Conservation (phyloP, 768 basidiomycete species). For the Suillus plorans region DNA sequence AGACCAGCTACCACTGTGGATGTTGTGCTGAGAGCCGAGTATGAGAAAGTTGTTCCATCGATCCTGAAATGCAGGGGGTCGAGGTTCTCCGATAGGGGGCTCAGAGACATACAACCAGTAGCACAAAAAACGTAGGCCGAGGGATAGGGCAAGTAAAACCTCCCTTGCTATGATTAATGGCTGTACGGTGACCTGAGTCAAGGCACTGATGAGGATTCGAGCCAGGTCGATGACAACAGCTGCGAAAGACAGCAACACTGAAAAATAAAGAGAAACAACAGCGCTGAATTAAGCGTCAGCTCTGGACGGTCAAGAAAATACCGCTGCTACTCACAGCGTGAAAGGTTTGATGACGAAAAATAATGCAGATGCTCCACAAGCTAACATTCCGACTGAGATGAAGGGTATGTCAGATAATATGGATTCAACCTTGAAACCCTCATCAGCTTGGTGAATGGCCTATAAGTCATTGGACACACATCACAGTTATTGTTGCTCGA, state of each 20-base stretch:
- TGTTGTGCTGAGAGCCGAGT: conserved; percentile 16
- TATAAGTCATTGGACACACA: conserved; percentile 33
- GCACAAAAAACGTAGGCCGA: conserved; percentile 61
- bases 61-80: conserved; percentile 11
- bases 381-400: conserved; percentile 64
- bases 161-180: conserved; percentile 54
- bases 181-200: conserved; percentile 26
- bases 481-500: conserved; percentile 42
- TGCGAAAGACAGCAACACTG: conserved; percentile 59
- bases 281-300: conserved; percentile 32
- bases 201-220: conserved; percentile 46
- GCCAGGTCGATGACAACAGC: conserved; percentile 64
- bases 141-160: conserved; percentile 53
- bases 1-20: conserved; percentile 63
- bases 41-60: conserved; percentile 15
- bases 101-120: conserved; percentile 67
- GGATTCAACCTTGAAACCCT: conserved; percentile 44
- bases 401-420: conserved; percentile 67
- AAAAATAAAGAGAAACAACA: conserved; percentile 51
- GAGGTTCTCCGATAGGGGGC: conserved; percentile 45
- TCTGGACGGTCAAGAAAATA: neutral
- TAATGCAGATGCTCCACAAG: conserved; percentile 59
- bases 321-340: conserved; percentile 41
- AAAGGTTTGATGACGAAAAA: conserved; percentile 53
- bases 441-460: neutral